Conservation (phyloP, 257 asterid genomes). For the Przewalskia tangutica region DNA sequence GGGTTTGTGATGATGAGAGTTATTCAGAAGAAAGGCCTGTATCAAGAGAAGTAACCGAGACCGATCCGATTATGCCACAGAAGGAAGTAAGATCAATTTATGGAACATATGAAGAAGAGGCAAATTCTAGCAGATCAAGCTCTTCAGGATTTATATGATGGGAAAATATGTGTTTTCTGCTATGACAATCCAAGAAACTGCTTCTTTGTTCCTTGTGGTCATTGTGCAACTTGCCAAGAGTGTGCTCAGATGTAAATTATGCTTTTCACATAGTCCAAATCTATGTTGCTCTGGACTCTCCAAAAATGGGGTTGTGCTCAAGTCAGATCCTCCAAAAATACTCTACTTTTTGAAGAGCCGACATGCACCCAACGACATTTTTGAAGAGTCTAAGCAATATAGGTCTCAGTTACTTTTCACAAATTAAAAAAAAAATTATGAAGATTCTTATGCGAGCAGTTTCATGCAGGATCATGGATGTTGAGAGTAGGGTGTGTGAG, state of each 20-base stretch:
- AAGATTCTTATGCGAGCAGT: neutral
- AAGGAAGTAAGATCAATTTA: constrained; percentile 7
- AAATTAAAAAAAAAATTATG: neutral
- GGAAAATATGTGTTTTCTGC: constrained; percentile 23
- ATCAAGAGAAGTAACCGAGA: neutral
- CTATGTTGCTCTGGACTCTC: too few relatives aligned
- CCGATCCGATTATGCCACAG: constrained; percentile 5
- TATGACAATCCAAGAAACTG: constrained; percentile 18
- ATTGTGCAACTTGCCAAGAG: constrained; percentile 17
- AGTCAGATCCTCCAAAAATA: too few relatives aligned
- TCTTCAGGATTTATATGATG: constrained; percentile 15
- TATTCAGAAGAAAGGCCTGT: neutral
- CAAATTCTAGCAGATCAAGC: neutral
- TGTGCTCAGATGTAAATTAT: constrained; percentile 21
- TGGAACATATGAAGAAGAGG: constrained; percentile 17
- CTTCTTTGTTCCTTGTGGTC: constrained; percentile 33
- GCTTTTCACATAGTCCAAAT: neutral
- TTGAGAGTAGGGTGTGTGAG: constrained; percentile 19
- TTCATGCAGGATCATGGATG: constrained; percentile 21
- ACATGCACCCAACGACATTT: too few relatives aligned
- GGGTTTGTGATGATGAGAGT: constrained; percentile 6
- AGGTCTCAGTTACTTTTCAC: neutral
- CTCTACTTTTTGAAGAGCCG: neutral
- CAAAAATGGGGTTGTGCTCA: too few relatives aligned
- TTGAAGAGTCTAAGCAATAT: too few relatives aligned